Evolutionary conservation across 768 basidiomycete genomes (phyloP).

Genomic region (Lanmaoa pseudosensibilis): DNA sequence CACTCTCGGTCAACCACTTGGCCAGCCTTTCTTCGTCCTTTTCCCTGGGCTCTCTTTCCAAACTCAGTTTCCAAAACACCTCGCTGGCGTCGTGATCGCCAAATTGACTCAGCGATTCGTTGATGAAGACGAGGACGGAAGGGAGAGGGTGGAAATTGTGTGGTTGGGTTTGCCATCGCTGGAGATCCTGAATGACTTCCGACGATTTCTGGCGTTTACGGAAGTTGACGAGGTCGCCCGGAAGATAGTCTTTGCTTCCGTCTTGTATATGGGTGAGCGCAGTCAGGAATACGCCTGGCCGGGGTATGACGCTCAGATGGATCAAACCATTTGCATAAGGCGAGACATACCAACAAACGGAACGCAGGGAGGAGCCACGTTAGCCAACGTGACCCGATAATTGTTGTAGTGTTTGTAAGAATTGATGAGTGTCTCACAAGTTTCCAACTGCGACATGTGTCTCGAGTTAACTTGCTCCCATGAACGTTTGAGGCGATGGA

Average conservation of each 20-base stretch:
- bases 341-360: constrained; percentile 61
- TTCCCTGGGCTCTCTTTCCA: constrained; percentile 55
- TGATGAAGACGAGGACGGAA: constrained; percentile 44
- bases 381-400: constrained; percentile 54
- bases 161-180: constrained; percentile 53
- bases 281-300: constrained; percentile 57
- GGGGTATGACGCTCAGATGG: constrained; percentile 2
- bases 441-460: constrained; percentile 47
- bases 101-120: constrained; percentile 40
- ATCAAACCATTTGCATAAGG: background rate
- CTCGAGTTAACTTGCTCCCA: constrained; percentile 57
- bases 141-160: constrained; percentile 53
- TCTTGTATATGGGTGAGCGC: constrained; percentile 63
- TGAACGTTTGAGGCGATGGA: constrained; percentile 63
- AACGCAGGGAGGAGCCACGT: constrained; percentile 62
- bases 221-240: constrained; percentile 54
- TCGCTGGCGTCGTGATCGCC: constrained; percentile 35
- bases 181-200: constrained; percentile 57
- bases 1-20: constrained; percentile 39
- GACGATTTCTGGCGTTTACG: constrained; percentile 54
- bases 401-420: constrained; percentile 68
- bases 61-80: constrained; percentile 45
- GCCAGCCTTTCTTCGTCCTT: constrained; percentile 52
- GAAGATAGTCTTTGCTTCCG: constrained; percentile 53
- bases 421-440: constrained; percentile 59